A percentile compares a stretch with the other conserved stretches of the same genome.
Evolutionary conservation across 2,329 filamentous ascomycete genomes (phyloP).

Genomic region (Balansia obtecta): DNA sequence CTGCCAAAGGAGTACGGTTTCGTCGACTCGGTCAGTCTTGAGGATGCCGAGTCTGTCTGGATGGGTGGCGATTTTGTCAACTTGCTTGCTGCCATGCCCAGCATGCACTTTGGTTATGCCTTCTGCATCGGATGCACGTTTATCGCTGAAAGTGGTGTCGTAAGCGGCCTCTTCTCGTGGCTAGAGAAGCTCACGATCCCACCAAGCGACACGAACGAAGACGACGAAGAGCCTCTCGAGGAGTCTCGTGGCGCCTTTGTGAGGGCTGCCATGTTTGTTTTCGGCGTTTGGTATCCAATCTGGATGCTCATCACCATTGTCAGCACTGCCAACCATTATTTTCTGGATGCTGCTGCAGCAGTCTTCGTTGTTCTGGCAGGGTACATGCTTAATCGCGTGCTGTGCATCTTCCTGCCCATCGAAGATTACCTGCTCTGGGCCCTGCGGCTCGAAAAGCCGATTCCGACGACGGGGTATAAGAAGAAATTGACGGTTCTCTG

Average conservation of each 20-base stretch:
- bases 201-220: background rate
- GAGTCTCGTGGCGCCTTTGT: conserved; percentile 10
- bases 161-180: conserved; percentile 21
- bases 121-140: conserved; percentile 40
- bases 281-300: conserved; percentile 38
- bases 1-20: conserved; percentile 44
- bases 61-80: conserved; percentile 34
- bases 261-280: conserved; percentile 11
- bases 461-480: conserved; percentile 29
- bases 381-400: conserved; percentile 35
- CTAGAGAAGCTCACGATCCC: conserved; percentile 1
- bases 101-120: conserved; percentile 43
- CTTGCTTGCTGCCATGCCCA: conserved; percentile 44
- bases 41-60: conserved; percentile 17
- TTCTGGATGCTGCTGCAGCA: conserved; percentile 53
- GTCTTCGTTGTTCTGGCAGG: conserved; percentile 46
- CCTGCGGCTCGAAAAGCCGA: conserved; percentile 50
- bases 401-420: conserved; percentile 47
- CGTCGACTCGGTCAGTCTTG: conserved; percentile 38
- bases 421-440: conserved; percentile 54
- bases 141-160: conserved; percentile 36
- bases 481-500: conserved; percentile 10
- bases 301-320: conserved; percentile 45
- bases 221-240: conserved; percentile 10
- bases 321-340: conserved; percentile 49